Evolutionary conservation across 129 eudicot genomes (phyloP).

Genomic region (Centrapalus pauciflorus): DNA sequence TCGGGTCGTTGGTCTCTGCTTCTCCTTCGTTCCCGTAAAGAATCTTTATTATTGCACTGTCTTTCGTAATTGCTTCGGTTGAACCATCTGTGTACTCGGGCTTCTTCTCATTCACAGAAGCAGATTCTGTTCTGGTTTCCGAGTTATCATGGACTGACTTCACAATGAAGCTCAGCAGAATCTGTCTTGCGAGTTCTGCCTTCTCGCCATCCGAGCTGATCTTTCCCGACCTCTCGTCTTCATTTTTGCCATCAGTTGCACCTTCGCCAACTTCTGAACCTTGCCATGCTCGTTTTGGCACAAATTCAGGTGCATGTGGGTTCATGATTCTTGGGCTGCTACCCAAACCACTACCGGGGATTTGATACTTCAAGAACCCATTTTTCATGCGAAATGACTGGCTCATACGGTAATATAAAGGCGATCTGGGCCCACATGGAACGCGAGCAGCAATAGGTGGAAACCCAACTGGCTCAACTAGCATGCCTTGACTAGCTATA

Average conservation of each 20-base stretch:
- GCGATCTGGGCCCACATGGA: constrained; percentile 96
- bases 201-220: constrained; percentile 71
- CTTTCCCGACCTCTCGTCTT: constrained; percentile 49
- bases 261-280: constrained; percentile 32
- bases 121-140: constrained; percentile 32
- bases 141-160: constrained; percentile 71
- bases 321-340: constrained; percentile 61
- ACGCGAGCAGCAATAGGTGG: constrained; percentile 93
- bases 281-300: constrained; percentile 70
- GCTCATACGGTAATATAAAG: constrained; percentile 60
- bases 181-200: constrained; percentile 92
- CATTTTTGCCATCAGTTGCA: constrained; percentile 23
- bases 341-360: constrained; percentile 46
- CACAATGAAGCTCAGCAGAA: constrained; percentile 86
- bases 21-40: constrained; percentile 56
- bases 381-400: constrained; percentile 56
- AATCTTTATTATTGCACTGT: constrained; percentile 71
- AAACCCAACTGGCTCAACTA: constrained; percentile 63
- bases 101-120: constrained; percentile 34
- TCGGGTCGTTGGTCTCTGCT: constrained; percentile 21
- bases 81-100: constrained; percentile 35
- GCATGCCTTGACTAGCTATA: constrained; percentile 61
- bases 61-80: constrained; percentile 64
- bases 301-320: constrained; percentile 93
- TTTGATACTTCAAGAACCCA: constrained; percentile 51